These are phyloP conservation scores for Pseudogymnoascus sp. DNA, from an alignment of 2,329 filamentous ascomycete species.

Conservation along the genomic window DNA sequence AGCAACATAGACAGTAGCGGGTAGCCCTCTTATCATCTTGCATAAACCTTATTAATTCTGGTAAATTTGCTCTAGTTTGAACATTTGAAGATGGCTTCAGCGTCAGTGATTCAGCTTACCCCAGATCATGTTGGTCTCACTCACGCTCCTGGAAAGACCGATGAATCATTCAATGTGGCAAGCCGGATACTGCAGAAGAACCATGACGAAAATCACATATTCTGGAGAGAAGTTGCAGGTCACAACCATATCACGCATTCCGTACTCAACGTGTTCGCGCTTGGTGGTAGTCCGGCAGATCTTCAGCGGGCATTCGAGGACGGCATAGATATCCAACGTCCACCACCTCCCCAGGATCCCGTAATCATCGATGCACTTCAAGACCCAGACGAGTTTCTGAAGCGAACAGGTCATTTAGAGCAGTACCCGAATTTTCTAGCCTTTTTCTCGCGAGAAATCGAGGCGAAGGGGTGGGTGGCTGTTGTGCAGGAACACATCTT, in stretches of 20 bases:
- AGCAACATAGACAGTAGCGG: too few species aligned
- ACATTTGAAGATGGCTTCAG: too few species aligned
- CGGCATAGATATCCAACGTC: conserved; percentile 58
- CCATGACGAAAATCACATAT: conserved; percentile 54
- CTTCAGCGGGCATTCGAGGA: conserved; percentile 55
- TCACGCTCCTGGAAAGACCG: background rate
- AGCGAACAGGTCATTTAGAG: conserved; percentile 51
- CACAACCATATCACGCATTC: conserved; percentile 80
- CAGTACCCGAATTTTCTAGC: conserved; percentile 64
- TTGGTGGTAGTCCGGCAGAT: conserved; percentile 51
- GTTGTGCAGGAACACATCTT: conserved; percentile 61
- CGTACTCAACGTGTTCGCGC: conserved; percentile 63
- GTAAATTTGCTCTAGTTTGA: too few species aligned
- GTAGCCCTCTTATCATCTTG: too few species aligned
- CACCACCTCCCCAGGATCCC: conserved; percentile 37
- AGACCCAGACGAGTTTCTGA: conserved; percentile 44
- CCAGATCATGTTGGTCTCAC: background rate
- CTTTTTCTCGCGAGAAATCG: conserved; percentile 68
- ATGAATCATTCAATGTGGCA: background rate
- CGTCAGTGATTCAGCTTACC: background rate
- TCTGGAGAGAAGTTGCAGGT: conserved; percentile 64
- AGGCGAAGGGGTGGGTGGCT: conserved; percentile 47
- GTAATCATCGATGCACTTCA: conserved; percentile 37
- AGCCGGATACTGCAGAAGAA: conserved; percentile 11
- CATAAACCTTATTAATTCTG: too few species aligned